A percentile compares a stretch with the other conserved stretches of the same genome.
phyloP scores from a whole-genome alignment of 164 flowering plant genomes.

The Amborella trichopoda region DNA sequence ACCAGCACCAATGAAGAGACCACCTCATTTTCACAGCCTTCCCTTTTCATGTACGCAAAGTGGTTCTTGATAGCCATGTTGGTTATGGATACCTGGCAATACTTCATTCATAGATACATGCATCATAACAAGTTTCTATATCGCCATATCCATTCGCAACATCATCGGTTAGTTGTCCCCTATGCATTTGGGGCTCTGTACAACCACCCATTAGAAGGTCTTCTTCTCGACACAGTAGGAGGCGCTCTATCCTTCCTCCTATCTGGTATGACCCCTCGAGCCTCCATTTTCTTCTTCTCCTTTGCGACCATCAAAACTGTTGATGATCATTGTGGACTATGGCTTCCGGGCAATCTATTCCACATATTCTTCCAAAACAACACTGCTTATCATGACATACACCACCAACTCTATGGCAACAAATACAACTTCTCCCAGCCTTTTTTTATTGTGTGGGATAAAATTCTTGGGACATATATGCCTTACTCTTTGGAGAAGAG shows the following conservation, averaged over 20 bases:
- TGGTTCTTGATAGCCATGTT: constrained; percentile 75
- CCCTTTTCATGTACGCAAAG: constrained; percentile 26
- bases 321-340: constrained; percentile 84
- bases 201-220: constrained; percentile 83
- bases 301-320: constrained; percentile 66
- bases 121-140: constrained; percentile 73
- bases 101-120: constrained; percentile 78
- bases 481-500: constrained; percentile 48
- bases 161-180: constrained; percentile 70
- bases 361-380: constrained; percentile 62
- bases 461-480: constrained; percentile 62
- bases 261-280: constrained; percentile 75
- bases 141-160: constrained; percentile 69
- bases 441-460: constrained; percentile 68
- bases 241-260: constrained; percentile 69
- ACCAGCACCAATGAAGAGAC: no score
- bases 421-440: constrained; percentile 75
- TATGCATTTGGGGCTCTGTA: constrained; percentile 78
- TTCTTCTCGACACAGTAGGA: constrained; percentile 66
- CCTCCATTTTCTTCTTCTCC: constrained; percentile 62
- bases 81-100: constrained; percentile 82
- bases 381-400: constrained; percentile 75
- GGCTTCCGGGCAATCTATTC: constrained; percentile 76
- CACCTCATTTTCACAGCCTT: no score
- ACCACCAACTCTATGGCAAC: constrained; percentile 63